Evolutionary conservation across 805 yeast species (phyloP).

Genomic region (Lipomyces orientalis): DNA sequence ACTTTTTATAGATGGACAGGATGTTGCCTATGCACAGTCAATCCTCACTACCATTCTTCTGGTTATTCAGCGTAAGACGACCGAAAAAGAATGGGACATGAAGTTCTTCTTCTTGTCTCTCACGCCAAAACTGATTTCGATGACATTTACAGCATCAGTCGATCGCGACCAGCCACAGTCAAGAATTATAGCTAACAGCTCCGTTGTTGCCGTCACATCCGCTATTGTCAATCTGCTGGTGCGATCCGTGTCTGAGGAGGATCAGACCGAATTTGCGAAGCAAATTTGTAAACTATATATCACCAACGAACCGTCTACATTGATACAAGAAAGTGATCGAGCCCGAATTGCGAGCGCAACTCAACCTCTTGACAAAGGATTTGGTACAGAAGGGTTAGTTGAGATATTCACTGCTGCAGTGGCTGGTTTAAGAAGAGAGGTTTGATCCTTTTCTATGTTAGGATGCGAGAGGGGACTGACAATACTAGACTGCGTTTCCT

Average conservation of each 20-base stretch:
- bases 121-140: conserved; percentile 35
- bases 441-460: not conserved
- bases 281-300: conserved; percentile 30
- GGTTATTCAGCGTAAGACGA: conserved; percentile 37
- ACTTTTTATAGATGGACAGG: conserved; percentile 5
- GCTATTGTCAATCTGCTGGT: conserved; percentile 39
- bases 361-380: conserved; percentile 21
- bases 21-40: conserved; percentile 36
- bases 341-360: conserved; percentile 10
- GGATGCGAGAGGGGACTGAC: not conserved
- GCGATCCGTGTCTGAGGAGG: conserved; percentile 33
- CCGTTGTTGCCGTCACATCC: conserved; percentile 35
- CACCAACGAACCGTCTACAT: conserved; percentile 6
- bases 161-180: conserved; percentile 10
- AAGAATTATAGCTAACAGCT: conserved; percentile 15
- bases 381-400: conserved; percentile 14
- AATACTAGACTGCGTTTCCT: conserved; percentile 13
- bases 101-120: conserved; percentile 33
- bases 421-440: conserved; percentile 27
- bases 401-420: conserved; percentile 28
- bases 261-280: conserved; percentile 30
- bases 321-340: conserved; percentile 24
- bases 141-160: conserved; percentile 25
- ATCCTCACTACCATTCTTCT: conserved; percentile 42
- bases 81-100: conserved; percentile 37